Evolutionary conservation across 495 filamentous ascomycete species (phyloP).

Genomic region (Monascus purpureus): DNA sequence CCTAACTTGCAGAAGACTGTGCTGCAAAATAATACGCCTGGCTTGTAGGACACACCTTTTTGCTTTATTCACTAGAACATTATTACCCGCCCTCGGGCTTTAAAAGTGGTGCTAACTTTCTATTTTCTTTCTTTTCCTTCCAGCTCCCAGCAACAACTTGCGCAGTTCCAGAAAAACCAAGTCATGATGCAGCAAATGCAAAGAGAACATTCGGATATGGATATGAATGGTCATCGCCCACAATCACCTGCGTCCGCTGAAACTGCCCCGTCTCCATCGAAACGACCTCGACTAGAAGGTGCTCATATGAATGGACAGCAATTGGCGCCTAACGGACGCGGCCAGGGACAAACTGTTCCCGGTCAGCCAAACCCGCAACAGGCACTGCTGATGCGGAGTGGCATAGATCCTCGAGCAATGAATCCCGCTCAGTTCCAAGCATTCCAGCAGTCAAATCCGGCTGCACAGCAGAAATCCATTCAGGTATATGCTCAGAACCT

Average conservation of each 20-base stretch:
- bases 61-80: constrained; percentile 1
- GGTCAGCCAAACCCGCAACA: constrained; percentile 50
- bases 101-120: constrained; percentile 7
- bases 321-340: constrained; percentile 68
- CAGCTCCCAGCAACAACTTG: constrained; percentile 36
- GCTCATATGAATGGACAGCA: constrained; percentile 57
- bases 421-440: constrained; percentile 64
- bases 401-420: constrained; percentile 60
- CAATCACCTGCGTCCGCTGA: constrained; percentile 72
- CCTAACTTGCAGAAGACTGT: constrained; percentile 53
- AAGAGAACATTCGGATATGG: constrained; percentile 73
- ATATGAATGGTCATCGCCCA: constrained; percentile 68
- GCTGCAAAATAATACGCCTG: constrained; percentile 53
- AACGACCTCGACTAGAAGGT: constrained; percentile 76
- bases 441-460: constrained; percentile 43
- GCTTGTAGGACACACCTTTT: constrained; percentile 19
- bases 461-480: constrained; percentile 64
- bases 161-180: constrained; percentile 55
- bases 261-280: constrained; percentile 83
- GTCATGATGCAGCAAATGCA: constrained; percentile 67
- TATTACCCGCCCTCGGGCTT: background rate
- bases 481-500: constrained; percentile 76
- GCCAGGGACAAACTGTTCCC: constrained; percentile 56
- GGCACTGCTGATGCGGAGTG: constrained; percentile 61
- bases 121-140: too few relatives aligned